Conservation (phyloP, 1,284 basidiomycete species). For the Puccinia brachypodii region DNA sequence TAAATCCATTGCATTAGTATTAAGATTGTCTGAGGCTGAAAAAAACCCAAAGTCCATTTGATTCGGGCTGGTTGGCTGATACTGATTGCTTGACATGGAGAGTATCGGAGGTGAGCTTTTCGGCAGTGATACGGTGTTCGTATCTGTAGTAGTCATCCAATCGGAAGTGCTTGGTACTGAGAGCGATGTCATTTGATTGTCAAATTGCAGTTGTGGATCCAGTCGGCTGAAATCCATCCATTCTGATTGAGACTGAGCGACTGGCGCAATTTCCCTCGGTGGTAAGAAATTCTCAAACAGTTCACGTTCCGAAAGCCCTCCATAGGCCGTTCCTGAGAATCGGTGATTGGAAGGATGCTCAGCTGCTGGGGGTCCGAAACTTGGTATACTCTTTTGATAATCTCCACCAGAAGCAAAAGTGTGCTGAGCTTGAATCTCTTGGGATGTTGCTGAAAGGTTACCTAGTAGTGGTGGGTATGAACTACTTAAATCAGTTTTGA, state of each 20-base stretch:
- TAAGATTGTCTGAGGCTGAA: not conserved
- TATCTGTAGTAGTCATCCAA: not conserved
- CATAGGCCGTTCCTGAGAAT: not conserved
- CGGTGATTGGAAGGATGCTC: not conserved
- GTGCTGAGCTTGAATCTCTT: not conserved
- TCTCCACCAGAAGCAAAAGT: not conserved
- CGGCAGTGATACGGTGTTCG: not conserved
- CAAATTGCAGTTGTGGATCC: conserved; percentile 32
- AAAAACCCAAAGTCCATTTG: not conserved
- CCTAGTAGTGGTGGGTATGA: not conserved
- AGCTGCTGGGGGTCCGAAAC: not conserved
- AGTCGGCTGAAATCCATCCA: conserved; percentile 24
- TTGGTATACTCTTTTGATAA: not conserved
- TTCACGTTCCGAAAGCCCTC: not conserved
- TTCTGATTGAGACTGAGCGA: conserved; percentile 6
- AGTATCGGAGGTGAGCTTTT: not conserved
- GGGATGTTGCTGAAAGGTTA: not conserved
- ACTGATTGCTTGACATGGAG: not conserved
- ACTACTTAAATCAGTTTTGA: conserved; percentile 4
- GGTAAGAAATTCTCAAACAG: not conserved
- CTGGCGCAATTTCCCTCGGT: not conserved
- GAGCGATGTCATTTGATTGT: not conserved
- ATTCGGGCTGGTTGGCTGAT: not conserved
- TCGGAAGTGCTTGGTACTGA: not conserved
- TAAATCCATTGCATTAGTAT: not conserved